Evolutionary conservation across 2,329 filamentous ascomycete species (phyloP), one percentile per base, ranked within the genome.

Genomic region (Aspergillus sp.): DNA sequence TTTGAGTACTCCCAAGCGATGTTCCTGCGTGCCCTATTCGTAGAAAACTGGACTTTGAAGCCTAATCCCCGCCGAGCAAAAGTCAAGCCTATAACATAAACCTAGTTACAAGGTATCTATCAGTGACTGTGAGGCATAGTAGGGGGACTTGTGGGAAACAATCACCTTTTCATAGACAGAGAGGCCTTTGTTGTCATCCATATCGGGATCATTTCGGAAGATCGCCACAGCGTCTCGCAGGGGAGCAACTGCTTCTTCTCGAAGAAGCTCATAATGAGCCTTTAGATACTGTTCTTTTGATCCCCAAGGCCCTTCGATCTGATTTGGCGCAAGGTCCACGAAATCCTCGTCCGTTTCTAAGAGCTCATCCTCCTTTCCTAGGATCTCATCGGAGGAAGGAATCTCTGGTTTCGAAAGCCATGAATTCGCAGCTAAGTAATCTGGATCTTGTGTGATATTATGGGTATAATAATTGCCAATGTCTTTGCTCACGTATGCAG

Each of bases 221-320:
- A 80, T 73, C 0, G 77, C 74, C 1, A 96, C 82, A 0, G 90
- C 87, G 60, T 85, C 81, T 6, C 91, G 83, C 0, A 96, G 78
- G 1, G 87, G 82, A 12, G 88, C 83, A 3, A 90, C 78, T 0
- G 86, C 84, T 68, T 96, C 91, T 67, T 91, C 89, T 3, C 92
- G 83, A 7, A 91, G 79, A 2, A 96, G 82, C 3, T 85, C 79
- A 68, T 95, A 96, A 50, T 96, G 90, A 0, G 85, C 82, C 33
- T 84, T 78, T 0, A 96, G 77, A 57, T 96, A 96, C 0, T 81
- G 78, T 1, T 85, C 80, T 46, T 84, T 87, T 4, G 79, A 84
- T 0, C 73, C 62, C 79, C 87, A 93, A 0, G 86, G 77, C 0
- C 79, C 78, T 1, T 82, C 62, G 19, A 87, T 76, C 6, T 76